Percentiles rank a stretch among this genome's conserved stretches.
Evolutionary conservation across 208 protist genomes (phyloP).

Genomic region (Histomonas meleagridis): DNA sequence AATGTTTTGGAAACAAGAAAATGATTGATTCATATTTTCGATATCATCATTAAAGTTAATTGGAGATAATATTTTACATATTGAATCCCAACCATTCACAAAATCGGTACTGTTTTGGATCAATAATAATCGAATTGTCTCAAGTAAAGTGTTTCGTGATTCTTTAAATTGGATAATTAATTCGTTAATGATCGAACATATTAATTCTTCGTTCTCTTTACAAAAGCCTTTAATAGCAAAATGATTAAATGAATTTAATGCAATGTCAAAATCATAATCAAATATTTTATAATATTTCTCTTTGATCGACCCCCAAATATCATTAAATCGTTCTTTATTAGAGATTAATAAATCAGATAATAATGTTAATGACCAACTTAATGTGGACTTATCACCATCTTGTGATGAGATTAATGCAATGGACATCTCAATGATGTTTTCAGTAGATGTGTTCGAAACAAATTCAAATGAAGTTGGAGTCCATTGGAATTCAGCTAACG

Average conservation of each 20-base stretch:
- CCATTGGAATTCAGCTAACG: background rate
- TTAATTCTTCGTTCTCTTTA: too few species aligned
- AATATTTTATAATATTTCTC: too few species aligned
- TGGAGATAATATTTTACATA: background rate
- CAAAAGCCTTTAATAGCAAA: too few species aligned
- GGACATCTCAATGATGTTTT: background rate
- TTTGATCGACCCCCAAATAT: too few species aligned
- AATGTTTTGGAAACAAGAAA: conserved; percentile 9
- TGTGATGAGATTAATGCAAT: background rate
- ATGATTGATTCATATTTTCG: background rate
- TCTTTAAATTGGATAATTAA: too few species aligned
- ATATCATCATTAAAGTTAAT: conserved; percentile 4
- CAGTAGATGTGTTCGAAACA: background rate
- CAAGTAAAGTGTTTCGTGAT: background rate
- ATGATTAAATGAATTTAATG: too few species aligned
- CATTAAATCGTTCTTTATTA: background rate
- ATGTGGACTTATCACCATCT: background rate
- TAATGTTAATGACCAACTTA: background rate
- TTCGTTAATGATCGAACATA: too few species aligned
- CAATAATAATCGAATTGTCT: background rate
- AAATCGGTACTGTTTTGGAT: background rate
- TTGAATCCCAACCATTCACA: background rate
- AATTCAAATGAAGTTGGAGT: background rate
- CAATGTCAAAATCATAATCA: too few species aligned
- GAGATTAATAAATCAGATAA: background rate